These are phyloP conservation scores for Alternaria infectoria DNA, from an alignment of 2,329 filamentous ascomycete species.

Conservation along the genomic window DNA sequence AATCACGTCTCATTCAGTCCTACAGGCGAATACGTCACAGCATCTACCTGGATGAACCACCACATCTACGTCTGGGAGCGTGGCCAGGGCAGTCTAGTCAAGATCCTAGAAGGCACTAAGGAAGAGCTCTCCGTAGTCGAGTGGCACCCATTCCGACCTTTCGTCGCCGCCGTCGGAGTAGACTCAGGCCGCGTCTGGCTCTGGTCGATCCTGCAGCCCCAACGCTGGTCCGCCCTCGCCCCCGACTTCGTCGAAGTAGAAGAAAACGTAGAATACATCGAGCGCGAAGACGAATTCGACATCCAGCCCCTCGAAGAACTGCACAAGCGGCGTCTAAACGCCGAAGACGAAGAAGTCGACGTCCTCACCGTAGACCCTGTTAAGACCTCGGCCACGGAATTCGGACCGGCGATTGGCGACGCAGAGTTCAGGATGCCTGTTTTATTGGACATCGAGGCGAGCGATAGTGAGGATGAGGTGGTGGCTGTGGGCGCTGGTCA, in stretches of 20 bases:
- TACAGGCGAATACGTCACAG: conserved; percentile 93
- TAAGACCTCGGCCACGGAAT: conserved; percentile 60
- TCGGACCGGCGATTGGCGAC: conserved; percentile 50
- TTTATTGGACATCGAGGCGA: conserved; percentile 88
- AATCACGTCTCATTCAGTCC: conserved; percentile 96
- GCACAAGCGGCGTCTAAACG: conserved; percentile 85
- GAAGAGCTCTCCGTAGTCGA: conserved; percentile 97
- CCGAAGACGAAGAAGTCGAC: conserved; percentile 93
- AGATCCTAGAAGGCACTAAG: conserved; percentile 95
- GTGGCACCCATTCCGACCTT: conserved; percentile 89
- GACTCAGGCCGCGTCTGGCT: conserved; percentile 94
- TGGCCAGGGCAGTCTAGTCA: conserved; percentile 88
- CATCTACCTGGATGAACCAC: conserved; percentile 97
- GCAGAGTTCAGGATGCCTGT: conserved; percentile 88
- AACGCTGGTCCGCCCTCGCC: conserved; percentile 95
- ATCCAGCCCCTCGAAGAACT: conserved; percentile 95
- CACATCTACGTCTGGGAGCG: conserved; percentile 99
- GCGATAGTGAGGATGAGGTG: conserved; percentile 92
- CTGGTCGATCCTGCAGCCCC: conserved; percentile 93
- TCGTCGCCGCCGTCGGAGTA: conserved; percentile 88
- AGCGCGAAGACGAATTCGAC: conserved; percentile 96
- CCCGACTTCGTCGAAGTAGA: conserved; percentile 98
- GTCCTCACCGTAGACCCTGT: conserved; percentile 76
- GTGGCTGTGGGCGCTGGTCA: conserved; percentile 74
- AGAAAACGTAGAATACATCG: conserved; percentile 96